phyloP scores from a whole-genome alignment of 805 yeast genomes.

The Candida corydali region DNA sequence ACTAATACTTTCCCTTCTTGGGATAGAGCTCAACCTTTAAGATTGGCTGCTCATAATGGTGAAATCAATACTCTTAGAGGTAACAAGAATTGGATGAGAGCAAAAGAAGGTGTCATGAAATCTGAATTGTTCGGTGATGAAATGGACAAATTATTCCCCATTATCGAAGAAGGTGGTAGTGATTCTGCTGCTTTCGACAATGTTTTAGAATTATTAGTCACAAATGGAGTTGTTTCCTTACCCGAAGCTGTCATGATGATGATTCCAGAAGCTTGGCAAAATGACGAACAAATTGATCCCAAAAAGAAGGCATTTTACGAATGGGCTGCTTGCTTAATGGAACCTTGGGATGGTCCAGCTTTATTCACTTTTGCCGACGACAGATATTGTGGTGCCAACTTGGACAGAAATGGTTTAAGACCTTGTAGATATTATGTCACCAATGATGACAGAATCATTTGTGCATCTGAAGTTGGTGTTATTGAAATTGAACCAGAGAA shows the following conservation, averaged over 20 bases:
- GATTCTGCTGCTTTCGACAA: slow-evolving; percentile 98
- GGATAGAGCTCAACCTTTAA: slow-evolving; percentile 98
- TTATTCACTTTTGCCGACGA: slow-evolving; percentile 95
- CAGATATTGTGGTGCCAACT: slow-evolving; percentile 95
- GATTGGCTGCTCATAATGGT: slow-evolving; percentile 98
- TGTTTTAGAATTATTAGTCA: slow-evolving; percentile 84
- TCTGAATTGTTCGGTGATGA: slow-evolving; percentile 87
- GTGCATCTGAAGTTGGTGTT: slow-evolving; percentile 98
- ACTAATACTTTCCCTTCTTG: slow-evolving; percentile 99
- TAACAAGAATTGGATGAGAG: slow-evolving; percentile 98
- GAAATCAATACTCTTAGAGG: slow-evolving; percentile 97
- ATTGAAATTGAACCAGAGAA: slow-evolving; percentile 81
- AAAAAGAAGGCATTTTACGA: slow-evolving; percentile 93
- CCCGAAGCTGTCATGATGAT: slow-evolving; percentile 97
- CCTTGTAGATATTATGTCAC: slow-evolving; percentile 98
- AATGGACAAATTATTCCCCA: slow-evolving; percentile 85
- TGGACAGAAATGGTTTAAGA: slow-evolving; percentile 95
- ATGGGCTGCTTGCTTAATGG: slow-evolving; percentile 99
- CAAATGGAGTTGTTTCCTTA: slow-evolving; percentile 84
- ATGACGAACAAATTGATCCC: slow-evolving; percentile 81
- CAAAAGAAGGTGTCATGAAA: slow-evolving; percentile 95
- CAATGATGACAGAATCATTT: slow-evolving; percentile 89
- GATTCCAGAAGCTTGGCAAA: slow-evolving; percentile 98
- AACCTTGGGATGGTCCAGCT: slow-evolving; percentile 99
- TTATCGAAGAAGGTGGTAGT: slow-evolving; percentile 97